These are phyloP conservation scores for Simmondsia chinensis DNA, from an alignment of 148 eudicot species.

Conservation along the genomic window DNA sequence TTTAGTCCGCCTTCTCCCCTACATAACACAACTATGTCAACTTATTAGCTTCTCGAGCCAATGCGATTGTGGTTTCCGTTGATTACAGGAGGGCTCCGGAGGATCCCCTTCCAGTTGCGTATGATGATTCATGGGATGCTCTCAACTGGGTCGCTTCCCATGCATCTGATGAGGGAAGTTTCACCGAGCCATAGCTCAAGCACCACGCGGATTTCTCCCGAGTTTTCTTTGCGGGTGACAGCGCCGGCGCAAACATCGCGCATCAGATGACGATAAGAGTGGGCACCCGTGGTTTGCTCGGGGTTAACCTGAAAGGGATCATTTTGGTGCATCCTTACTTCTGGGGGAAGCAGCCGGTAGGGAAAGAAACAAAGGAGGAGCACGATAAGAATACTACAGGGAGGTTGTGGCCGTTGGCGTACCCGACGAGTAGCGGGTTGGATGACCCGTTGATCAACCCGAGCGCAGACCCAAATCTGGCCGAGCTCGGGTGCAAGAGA, in stretches of 20 bases:
- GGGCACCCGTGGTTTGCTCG: slow-evolving; percentile 6
- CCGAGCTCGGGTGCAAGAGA: slow-evolving; percentile 14
- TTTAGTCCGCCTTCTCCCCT: slow-evolving; percentile 17
- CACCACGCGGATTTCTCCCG: slow-evolving; percentile 19
- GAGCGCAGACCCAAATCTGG: slow-evolving; percentile 15
- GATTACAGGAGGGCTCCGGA: slow-evolving; percentile 20
- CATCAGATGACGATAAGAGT: slow-evolving; percentile 21
- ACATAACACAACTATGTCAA: slow-evolving; percentile 12
- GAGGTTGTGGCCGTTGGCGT: slow-evolving; percentile 36
- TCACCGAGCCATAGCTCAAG: slow-evolving; percentile 22
- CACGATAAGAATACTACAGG: slow-evolving; percentile 22
- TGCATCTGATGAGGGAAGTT: slow-evolving; percentile 6
- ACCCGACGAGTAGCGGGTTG: slow-evolving; percentile 23
- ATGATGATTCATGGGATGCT: slow-evolving; percentile 20
- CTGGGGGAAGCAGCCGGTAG: too few species aligned
- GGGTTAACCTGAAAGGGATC: slow-evolving; percentile 13
- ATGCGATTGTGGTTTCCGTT: slow-evolving; percentile 19
- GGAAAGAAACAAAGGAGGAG: too few species aligned
- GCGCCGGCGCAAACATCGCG: slow-evolving; percentile 42
- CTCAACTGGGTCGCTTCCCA: slow-evolving; percentile 30
- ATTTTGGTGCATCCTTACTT: slow-evolving; percentile 23
- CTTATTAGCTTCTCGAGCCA: slow-evolving; percentile 4
- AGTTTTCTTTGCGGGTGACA: slow-evolving; percentile 34
- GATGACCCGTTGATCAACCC: slow-evolving; percentile 30
- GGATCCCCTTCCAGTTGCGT: slow-evolving; percentile 15